Base-by-base conservation (phyloP, 306 rosid species). In the Astragalus glycyphyllos region DNA sequence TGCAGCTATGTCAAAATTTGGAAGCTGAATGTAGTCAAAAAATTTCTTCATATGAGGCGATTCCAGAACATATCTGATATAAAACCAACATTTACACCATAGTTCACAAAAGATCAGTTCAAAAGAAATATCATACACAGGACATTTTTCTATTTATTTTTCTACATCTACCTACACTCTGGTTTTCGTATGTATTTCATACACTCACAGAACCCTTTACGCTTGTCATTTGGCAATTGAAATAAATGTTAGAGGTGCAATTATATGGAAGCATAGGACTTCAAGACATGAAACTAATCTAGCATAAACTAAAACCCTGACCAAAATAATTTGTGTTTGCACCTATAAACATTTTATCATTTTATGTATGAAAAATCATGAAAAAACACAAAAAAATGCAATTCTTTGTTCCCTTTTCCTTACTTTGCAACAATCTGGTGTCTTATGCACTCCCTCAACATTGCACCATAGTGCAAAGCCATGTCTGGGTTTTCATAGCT, bases 361-460 rank as follows among this genome's bases (percentile, higher is more conserved):
- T 50, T 49, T 6, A 23, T 15, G 55, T 31, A 9, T 53, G 23
- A 67, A 76, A 58, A 76, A 58, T n/a, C 20, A 32, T 11, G 11
- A 23, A 14, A 65, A 26, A 77, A 17, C 31, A 51, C 10, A 58
- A 38, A 66, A 38, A 66, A 61, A 49, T 41, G 44, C 65, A 77
- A 17, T 29, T 34, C 14, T 11, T 6, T 17, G 17, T 31, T 69
- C 47, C 26, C 11, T 53, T 75, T 31, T 65, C 37, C 86, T 76
- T 77, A 92, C 98, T 77, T 92, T 54, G 98, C 98, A 84, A 92
- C 97, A 56, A 71, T 84, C 82, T 92, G 97, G 82, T 90, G 98
- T 68, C 98, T 90, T 77, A 92, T 90, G 81, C 98, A 92, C 82
- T 92, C 98, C 82, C 96, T 84, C 81, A 92, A 73, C 97, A 92